A percentile compares a stretch with the other conserved stretches of the same genome.
These are phyloP conservation scores for Picochlorum costavermella DNA, from an alignment of 139 green algal species.

Conservation along the genomic window DNA sequence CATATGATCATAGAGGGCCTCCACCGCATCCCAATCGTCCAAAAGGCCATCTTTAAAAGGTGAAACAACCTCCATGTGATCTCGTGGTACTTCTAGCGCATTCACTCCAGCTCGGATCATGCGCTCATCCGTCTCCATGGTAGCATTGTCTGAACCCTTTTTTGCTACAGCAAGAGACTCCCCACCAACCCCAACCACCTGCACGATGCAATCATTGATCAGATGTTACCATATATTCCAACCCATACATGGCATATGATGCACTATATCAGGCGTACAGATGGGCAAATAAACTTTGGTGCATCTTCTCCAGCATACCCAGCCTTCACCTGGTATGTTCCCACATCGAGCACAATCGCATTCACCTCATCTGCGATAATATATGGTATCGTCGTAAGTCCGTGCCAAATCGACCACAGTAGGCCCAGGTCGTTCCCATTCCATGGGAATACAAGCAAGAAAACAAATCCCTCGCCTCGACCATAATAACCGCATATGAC, in stretches of 20 bases:
- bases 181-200: not conserved
- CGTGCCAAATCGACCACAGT: not conserved
- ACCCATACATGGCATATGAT: not conserved
- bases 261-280: constrained; percentile 28
- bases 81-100: constrained; percentile 37
- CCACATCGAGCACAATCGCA: constrained; percentile 86
- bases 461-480: too few species aligned
- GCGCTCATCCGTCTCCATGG: constrained; percentile 1
- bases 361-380: constrained; percentile 86
- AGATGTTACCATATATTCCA: not conserved
- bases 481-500: too few species aligned
- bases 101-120: constrained; percentile 38
- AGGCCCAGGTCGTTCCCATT: too few species aligned
- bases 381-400: not conserved
- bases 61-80: constrained; percentile 57
- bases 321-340: constrained; percentile 64
- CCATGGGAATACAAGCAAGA: too few species aligned
- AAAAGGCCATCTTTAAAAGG: constrained; percentile 41
- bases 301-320: constrained; percentile 95
- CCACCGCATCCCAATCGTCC: constrained; percentile 53
- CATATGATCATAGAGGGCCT: constrained; percentile 49
- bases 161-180: constrained; percentile 15
- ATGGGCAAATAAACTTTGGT: constrained; percentile 88
- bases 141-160: not conserved
- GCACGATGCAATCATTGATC: not conserved